These are phyloP conservation scores for Pleoardoris graminearum DNA, from an alignment of 2,329 filamentous ascomycete genomes.

Conservation along the genomic window DNA sequence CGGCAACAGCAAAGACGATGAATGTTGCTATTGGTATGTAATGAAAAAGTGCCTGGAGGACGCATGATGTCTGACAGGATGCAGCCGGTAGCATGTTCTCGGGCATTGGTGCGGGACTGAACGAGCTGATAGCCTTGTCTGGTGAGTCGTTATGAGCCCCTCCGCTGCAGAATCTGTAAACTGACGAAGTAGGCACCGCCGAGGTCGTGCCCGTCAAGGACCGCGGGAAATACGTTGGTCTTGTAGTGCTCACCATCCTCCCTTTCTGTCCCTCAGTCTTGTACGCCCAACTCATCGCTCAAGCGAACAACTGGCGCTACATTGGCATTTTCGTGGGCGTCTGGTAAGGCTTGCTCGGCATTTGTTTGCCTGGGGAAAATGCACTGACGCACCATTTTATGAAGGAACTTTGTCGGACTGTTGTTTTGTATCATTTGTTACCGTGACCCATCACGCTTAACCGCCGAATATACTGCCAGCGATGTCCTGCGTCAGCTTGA, in stretches of 20 bases:
- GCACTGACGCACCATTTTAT: neutral
- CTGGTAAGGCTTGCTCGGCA: constrained; percentile 40
- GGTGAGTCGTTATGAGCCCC: neutral
- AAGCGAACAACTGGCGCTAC: constrained; percentile 57
- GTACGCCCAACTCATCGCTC: constrained; percentile 62
- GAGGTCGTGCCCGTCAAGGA: constrained; percentile 69
- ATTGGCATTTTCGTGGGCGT: constrained; percentile 57
- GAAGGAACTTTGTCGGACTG: constrained; percentile 53
- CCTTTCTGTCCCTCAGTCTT: constrained; percentile 66
- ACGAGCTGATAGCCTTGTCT: constrained; percentile 69
- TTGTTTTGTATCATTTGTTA: constrained; percentile 53
- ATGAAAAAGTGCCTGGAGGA: neutral
- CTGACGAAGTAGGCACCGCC: constrained; percentile 55
- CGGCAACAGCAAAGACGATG: constrained; percentile 34
- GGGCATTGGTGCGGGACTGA: constrained; percentile 67
- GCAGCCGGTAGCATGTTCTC: constrained; percentile 53
- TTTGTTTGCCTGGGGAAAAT: neutral
- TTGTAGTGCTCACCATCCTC: constrained; percentile 63
- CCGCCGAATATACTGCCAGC: constrained; percentile 44
- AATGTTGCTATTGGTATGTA: constrained; percentile 34
- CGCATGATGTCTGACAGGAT: neutral
- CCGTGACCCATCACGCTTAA: constrained; percentile 45
- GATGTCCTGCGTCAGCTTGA: constrained; percentile 37
- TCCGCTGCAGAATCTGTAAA: neutral
- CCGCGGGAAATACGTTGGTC: constrained; percentile 65